phyloP scores from a whole-genome alignment of 495 filamentous ascomycete genomes.

The Cercophora sp. region DNA sequence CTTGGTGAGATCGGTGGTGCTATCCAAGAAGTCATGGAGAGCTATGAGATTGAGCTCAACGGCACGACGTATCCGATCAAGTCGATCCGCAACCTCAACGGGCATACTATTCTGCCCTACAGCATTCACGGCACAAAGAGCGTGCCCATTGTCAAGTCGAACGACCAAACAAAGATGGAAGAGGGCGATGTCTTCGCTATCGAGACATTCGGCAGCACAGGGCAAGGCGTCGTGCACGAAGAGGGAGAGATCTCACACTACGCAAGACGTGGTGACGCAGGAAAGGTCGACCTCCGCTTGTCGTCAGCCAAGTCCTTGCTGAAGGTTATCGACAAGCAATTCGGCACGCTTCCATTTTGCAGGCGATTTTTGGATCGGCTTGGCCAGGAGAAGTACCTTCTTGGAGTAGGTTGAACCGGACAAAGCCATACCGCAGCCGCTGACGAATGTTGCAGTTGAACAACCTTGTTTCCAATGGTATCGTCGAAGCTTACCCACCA shows the following conservation, averaged over 20 bases:
- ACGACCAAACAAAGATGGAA: conserved; percentile 85
- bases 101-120: conserved; percentile 82
- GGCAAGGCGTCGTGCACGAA: conserved; percentile 78
- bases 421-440: too few relatives aligned
- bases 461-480: conserved; percentile 76
- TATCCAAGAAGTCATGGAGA: conserved; percentile 88
- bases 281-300: conserved; percentile 63
- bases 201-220: conserved; percentile 90
- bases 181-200: conserved; percentile 92
- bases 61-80: conserved; percentile 78
- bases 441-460: conserved; percentile 60
- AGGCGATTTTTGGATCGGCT: conserved; percentile 80
- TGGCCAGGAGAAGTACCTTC: conserved; percentile 82
- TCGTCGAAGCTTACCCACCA: conserved; percentile 87
- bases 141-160: conserved; percentile 82
- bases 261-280: conserved; percentile 59
- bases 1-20: conserved; percentile 70
- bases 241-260: conserved; percentile 83
- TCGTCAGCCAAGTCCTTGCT: conserved; percentile 77
- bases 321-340: conserved; percentile 88
- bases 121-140: conserved; percentile 86
- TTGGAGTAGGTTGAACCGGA: conserved; percentile 53
- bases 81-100: conserved; percentile 81
- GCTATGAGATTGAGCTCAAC: conserved; percentile 76
- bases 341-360: conserved; percentile 83